These are phyloP conservation scores for Beta macrorhiza DNA, from an alignment of 179 eudicot species.

Conservation along the genomic window DNA sequence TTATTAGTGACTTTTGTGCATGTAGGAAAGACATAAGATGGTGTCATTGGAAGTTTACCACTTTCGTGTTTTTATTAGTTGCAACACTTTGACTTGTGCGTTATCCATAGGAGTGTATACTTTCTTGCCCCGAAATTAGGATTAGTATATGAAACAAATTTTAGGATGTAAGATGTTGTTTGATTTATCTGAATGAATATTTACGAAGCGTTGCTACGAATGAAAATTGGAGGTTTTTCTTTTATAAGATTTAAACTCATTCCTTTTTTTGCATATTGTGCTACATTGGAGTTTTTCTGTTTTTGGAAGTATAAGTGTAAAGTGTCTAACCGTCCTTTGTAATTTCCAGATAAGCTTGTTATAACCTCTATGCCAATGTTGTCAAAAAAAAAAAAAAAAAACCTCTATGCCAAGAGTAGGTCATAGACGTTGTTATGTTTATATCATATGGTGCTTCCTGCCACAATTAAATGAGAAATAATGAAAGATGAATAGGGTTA, in stretches of 20 bases:
- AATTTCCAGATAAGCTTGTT: not conserved
- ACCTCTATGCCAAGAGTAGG: not conserved
- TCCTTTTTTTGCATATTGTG: not conserved
- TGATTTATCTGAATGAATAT: not conserved
- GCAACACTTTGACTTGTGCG: no score
- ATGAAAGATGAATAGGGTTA: not conserved
- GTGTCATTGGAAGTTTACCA: no score
- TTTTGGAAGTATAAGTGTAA: not conserved
- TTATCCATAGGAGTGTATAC: no score
- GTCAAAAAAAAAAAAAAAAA: no score
- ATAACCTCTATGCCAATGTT: not conserved
- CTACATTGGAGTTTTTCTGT: not conserved
- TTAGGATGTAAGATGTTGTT: not conserved
- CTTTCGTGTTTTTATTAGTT: no score
- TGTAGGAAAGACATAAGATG: not conserved
- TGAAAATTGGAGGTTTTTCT: no score
- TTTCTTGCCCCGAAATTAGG: no score
- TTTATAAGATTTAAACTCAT: not conserved
- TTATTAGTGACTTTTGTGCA: not conserved
- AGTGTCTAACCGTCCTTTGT: not conserved
- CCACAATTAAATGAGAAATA: not conserved
- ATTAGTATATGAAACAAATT: no score
- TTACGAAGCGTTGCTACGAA: no score
- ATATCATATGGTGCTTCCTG: not conserved
- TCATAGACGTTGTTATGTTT: not conserved